A percentile compares a stretch with the other conserved stretches of the same genome.
These are phyloP conservation scores for Colletotrichum chrysophilum DNA, from an alignment of 2,329 filamentous ascomycete species.

Conservation along the genomic window DNA sequence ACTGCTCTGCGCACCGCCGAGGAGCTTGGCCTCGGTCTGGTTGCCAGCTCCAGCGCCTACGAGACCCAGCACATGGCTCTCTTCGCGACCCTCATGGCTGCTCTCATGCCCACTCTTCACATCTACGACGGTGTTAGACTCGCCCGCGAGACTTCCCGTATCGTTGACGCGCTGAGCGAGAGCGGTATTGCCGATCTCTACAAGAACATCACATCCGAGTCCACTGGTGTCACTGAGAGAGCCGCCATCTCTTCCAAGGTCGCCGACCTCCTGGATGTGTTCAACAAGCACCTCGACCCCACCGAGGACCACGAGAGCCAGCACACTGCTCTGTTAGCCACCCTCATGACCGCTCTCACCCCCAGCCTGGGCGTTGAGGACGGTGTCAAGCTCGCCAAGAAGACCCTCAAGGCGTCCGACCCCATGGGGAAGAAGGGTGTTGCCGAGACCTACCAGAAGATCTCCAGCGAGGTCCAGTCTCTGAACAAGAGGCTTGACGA, in stretches of 20 bases:
- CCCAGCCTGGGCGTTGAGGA: conserved; percentile 89
- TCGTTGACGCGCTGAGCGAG: conserved; percentile 83
- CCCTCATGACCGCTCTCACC: conserved; percentile 76
- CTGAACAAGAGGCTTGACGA: conserved; percentile 74
- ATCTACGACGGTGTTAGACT: conserved; percentile 87
- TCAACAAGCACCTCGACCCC: conserved; percentile 92
- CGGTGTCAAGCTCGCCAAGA: conserved; percentile 80
- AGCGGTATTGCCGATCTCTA: conserved; percentile 72
- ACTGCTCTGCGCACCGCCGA: conserved; percentile 81
- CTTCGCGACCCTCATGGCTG: conserved; percentile 82
- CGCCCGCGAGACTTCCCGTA: conserved; percentile 79
- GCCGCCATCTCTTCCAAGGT: conserved; percentile 76
- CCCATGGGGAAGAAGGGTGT: conserved; percentile 75
- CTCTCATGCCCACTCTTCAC: conserved; percentile 81
- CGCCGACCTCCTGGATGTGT: conserved; percentile 71
- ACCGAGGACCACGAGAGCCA: conserved; percentile 91
- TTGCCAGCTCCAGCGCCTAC: conserved; percentile 84
- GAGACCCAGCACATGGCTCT: conserved; percentile 96
- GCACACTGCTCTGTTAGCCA: conserved; percentile 90
- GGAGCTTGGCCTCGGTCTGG: conserved; percentile 85
- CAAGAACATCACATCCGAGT: conserved; percentile 66
- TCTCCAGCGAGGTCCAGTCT: conserved; percentile 65
- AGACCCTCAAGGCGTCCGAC: conserved; percentile 83
- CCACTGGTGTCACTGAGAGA: conserved; percentile 69
- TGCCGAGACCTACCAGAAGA: conserved; percentile 70